A percentile compares a stretch with the other conserved stretches of the same genome.
These are phyloP conservation scores for Fusarium sp. DNA, from an alignment of 2,329 filamentous ascomycete genomes.

Conservation along the genomic window DNA sequence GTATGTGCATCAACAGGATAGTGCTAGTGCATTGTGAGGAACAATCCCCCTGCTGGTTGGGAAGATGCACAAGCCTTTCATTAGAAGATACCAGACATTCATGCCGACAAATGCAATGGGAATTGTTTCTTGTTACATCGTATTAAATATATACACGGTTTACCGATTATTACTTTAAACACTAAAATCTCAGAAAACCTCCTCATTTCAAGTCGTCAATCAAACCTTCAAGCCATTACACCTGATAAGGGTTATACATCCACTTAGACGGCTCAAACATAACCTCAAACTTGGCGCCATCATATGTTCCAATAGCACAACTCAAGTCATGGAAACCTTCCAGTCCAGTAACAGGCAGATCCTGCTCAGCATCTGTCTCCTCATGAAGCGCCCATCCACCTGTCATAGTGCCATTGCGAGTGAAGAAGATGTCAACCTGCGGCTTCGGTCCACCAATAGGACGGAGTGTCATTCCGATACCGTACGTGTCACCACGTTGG, in stretches of 20 bases:
- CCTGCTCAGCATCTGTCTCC: conserved; percentile 72
- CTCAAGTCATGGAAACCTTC: conserved; percentile 78
- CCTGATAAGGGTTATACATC: conserved; percentile 57
- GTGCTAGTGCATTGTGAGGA: no score
- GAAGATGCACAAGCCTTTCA: no score
- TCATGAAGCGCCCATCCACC: conserved; percentile 80
- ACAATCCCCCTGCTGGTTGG: no score
- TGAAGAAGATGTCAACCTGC: conserved; percentile 69
- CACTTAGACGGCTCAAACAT: conserved; percentile 69
- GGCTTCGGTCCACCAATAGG: conserved; percentile 47
- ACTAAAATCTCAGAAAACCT: neutral
- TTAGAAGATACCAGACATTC: no score
- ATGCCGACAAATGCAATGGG: no score
- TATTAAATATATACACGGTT: neutral
- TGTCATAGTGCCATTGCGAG: conserved; percentile 68
- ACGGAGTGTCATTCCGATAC: conserved; percentile 75
- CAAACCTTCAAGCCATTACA: conserved; percentile 14
- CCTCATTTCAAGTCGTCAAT: neutral
- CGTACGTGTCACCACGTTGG: conserved; percentile 72
- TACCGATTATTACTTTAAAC: neutral
- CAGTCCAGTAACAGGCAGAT: conserved; percentile 72
- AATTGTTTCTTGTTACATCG: conserved; percentile 5
- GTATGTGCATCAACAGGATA: no score
- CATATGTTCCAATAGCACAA: conserved; percentile 77
- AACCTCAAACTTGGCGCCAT: conserved; percentile 74